Evolutionary conservation across 1,284 basidiomycete genomes (phyloP), one percentile per base, ranked within the genome.

Genomic region (Mycosarcoma mackinlayi): DNA sequence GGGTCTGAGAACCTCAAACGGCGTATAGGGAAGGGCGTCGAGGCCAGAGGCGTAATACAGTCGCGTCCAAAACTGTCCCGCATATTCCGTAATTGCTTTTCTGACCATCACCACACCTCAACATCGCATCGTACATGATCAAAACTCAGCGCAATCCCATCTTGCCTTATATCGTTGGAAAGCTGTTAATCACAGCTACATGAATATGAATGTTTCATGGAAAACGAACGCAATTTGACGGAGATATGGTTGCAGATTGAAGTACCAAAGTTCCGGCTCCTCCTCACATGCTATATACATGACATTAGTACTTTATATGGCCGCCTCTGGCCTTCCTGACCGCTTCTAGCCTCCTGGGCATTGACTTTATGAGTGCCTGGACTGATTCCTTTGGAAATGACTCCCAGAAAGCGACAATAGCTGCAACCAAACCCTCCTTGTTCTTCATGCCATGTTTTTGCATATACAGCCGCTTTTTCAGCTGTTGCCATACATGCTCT

Each of bases 401-500:
- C n/a, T n/a, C n/a, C n/a, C n/a, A n/a, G n/a, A n/a, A n/a, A n/a
- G n/a, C n/a, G n/a, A n/a, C n/a, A n/a, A n/a, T n/a, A n/a, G n/a
- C n/a, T n/a, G n/a, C n/a, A n/a, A n/a, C n/a, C n/a, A n/a, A n/a
- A n/a, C n/a, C n/a, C n/a, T n/a, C n/a, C n/a, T n/a, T n/a, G n/a
- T n/a, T n/a, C n/a, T n/a, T n/a, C n/a, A n/a, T n/a, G n/a, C n/a
- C n/a, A n/a, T n/a, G n/a, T n/a, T n/a, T n/a, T n/a, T n/a, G n/a
- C n/a, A n/a, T n/a, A n/a, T n/a, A n/a, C n/a, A n/a, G n/a, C n/a
- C n/a, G n/a, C n/a, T n/a, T n/a, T n/a, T n/a, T n/a, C n/a, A 50
- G 48, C 37, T 31, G 27, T 50, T 19, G n/a, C 48, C 48, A 50
- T 24, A 40, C 48, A 50, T 50, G 37, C 31, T 50, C 48, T 9